These are phyloP conservation scores for Paraphoma chrysanthemicola DNA, from an alignment of 2,329 filamentous ascomycete genomes.

Conservation along the genomic window DNA sequence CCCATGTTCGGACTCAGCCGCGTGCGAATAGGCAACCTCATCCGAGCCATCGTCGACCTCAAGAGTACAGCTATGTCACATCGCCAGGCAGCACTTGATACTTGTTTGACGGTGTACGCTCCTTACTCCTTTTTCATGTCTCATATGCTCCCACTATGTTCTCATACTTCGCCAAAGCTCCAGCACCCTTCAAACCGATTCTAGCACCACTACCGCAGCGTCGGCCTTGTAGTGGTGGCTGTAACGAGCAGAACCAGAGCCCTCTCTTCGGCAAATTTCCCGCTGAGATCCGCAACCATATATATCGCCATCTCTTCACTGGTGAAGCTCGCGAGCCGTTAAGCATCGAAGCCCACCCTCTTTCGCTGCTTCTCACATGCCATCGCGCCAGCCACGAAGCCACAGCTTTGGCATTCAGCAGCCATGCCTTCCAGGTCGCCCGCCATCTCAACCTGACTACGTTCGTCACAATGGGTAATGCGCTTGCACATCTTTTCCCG, in stretches of 20 bases:
- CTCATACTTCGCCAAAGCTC: background rate
- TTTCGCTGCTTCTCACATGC: slow-evolving; percentile 15
- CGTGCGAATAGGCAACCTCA: background rate
- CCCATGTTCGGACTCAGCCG: background rate
- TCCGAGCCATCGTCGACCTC: background rate
- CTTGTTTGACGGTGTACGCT: background rate
- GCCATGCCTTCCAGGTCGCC: slow-evolving; percentile 6
- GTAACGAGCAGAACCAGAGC: slow-evolving; percentile 5
- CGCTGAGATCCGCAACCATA: slow-evolving; percentile 13
- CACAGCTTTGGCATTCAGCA: slow-evolving; percentile 8
- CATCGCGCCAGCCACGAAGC: slow-evolving; percentile 11
- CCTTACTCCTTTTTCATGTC: background rate
- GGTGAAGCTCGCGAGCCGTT: background rate
- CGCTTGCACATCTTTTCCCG: background rate
- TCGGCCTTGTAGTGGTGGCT: background rate
- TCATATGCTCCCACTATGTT: background rate
- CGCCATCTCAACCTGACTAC: background rate
- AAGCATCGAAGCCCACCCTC: slow-evolving; percentile 4
- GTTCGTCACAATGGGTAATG: background rate
- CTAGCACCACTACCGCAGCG: background rate
- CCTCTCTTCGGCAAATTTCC: slow-evolving; percentile 8
- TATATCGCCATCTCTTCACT: slow-evolving; percentile 12
- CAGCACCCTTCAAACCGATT: background rate
- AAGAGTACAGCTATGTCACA: slow-evolving; percentile 2
- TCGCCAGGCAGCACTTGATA: background rate